Evolutionary conservation across 2,329 filamentous ascomycete species (phyloP).

Genomic region (Sphaerostilbella broomeana): DNA sequence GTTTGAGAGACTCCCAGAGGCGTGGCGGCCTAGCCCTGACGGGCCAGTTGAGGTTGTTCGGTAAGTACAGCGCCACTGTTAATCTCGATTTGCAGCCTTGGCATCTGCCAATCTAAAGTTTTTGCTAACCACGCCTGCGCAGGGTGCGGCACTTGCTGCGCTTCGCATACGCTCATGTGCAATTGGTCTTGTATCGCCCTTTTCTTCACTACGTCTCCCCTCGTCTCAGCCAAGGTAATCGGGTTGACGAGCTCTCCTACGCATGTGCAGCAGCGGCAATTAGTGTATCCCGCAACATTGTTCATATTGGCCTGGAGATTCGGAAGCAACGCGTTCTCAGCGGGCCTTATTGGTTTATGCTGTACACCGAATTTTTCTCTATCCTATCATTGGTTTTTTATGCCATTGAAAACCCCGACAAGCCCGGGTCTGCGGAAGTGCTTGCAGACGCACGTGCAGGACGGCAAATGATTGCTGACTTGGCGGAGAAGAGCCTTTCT

Average conservation of each 20-base stretch:
- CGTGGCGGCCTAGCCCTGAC: conserved; percentile 73
- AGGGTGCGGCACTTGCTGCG: conserved; percentile 68
- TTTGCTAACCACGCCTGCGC: background rate
- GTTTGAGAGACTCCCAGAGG: conserved; percentile 62
- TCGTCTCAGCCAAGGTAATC: conserved; percentile 46
- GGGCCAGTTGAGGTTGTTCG: conserved; percentile 67
- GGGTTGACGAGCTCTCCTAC: conserved; percentile 70
- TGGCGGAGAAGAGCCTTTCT: conserved; percentile 79
- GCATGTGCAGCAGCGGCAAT: conserved; percentile 60
- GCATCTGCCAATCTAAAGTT: background rate
- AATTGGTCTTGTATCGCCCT: conserved; percentile 75
- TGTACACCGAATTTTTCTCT: conserved; percentile 78
- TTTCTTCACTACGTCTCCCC: conserved; percentile 79
- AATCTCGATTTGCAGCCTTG: too few species aligned
- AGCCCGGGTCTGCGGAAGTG: conserved; percentile 68
- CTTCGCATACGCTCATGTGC: conserved; percentile 75
- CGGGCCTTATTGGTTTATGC: conserved; percentile 80
- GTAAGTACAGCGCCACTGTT: too few species aligned
- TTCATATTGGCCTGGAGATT: conserved; percentile 75
- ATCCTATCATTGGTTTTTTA: conserved; percentile 75
- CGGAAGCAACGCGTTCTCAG: conserved; percentile 67
- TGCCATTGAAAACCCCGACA: conserved; percentile 72
- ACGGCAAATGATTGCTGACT: conserved; percentile 69
- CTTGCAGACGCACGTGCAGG: conserved; percentile 80
- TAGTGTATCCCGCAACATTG: conserved; percentile 63